These are phyloP conservation scores for Jackrogersella multiformis DNA, from an alignment of 495 filamentous ascomycete species.

Conservation along the genomic window DNA sequence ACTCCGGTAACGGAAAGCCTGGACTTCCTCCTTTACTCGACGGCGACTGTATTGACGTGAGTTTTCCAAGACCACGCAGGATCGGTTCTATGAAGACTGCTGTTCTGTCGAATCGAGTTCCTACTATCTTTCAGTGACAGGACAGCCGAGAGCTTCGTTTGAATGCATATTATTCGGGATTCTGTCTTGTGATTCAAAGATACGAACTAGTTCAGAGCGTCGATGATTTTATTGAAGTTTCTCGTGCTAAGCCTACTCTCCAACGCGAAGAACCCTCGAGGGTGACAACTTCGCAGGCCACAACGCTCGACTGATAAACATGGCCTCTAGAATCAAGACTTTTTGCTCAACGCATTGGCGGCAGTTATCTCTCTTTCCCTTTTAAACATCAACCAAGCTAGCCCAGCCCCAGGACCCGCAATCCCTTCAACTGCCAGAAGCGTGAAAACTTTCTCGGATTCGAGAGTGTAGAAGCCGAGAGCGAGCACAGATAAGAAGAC, in stretches of 20 bases:
- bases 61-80: background rate
- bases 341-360: conserved; percentile 1
- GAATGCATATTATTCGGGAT: background rate
- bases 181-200: too few species aligned
- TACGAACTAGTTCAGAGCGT: too few species aligned
- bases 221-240: too few species aligned
- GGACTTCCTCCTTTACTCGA: background rate
- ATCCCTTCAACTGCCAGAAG: conserved; percentile 5
- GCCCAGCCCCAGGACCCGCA: conserved; percentile 20
- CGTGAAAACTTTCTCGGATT: background rate
- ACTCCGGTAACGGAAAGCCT: background rate
- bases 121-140: conserved; percentile 23
- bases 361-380: conserved; percentile 6
- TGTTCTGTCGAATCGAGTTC: conserved; percentile 36
- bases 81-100: conserved; percentile 19
- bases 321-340: background rate
- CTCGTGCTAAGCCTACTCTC: background rate
- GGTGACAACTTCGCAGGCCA: background rate
- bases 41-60: background rate
- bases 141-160: conserved; percentile 21
- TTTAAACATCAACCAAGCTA: conserved; percentile 30
- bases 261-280: conserved; percentile 2
- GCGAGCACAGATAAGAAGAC: conserved; percentile 8
- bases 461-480: conserved; percentile 18
- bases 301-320: background rate